Base-by-base conservation (phyloP, 2,329 filamentous ascomycete genomes). In the Xylariomycetidae sp. region DNA sequence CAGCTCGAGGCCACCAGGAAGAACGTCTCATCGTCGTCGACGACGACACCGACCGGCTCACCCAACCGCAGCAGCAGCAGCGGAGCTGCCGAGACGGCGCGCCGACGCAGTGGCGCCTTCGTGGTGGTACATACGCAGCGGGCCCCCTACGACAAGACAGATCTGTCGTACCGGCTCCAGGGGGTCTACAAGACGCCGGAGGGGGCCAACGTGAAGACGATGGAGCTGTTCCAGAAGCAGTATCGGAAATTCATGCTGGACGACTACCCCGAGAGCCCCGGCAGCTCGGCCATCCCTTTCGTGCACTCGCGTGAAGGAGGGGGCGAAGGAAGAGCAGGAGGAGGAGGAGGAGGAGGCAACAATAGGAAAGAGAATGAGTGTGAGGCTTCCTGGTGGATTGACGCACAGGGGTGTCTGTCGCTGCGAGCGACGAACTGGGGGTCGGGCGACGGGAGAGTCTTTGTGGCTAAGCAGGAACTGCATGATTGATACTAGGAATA, bases 151-250 rank as follows among this genome's bases (percentile, higher is more conserved):
- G 33, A 30, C 27, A 13, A 20, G 14, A 23, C 16, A 27, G 28
- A 30, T 23, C 28, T 25, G 32, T 27, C 23, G 12, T 20, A 19
- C 15, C n/a, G 27, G 17, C 27, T 41, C 15, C 38, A 41, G 26
- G 38, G 34, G 6, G 38, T 38, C 16, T 38, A 29, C 31, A 25
- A 15, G 16, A 14, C 27, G 4, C 25, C 35, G 17, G 38, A 37
- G 11, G 25, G 11, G 20, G 38, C 38, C 27, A 41, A 41, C 18
- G 38, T 41, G 16, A 26, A 23, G 28, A 31, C 30, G 14, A 31
- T 41, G 34, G 38, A 41, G 38, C 12, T 35, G n/a, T 41, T 41
- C 31, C 34, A 35, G 27, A 37, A 41, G 31, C 34, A 28, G 28
- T 31, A 41, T 18, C 38, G 38, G n/a, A 25, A 41, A 27, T 41